Conservation (phyloP, 345 rosid genomes). For the Eucalyptus tenuipes region DNA sequence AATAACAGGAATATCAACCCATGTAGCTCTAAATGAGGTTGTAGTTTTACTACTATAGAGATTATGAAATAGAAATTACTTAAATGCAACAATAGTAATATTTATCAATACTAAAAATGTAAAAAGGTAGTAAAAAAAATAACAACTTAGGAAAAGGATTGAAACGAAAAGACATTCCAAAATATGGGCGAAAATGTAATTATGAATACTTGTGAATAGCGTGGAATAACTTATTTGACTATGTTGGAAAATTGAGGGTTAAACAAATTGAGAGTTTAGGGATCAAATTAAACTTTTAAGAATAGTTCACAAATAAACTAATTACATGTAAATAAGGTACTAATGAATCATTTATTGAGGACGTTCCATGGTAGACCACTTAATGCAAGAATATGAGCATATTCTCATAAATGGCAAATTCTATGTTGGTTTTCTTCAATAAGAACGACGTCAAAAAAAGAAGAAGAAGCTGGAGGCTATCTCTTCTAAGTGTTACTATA, state of each 20-base stretch:
- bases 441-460: not conserved
- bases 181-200: not conserved
- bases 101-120: not conserved
- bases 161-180: not conserved
- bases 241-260: not conserved
- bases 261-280: not conserved
- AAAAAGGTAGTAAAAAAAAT: not conserved
- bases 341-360: not conserved
- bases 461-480: not conserved
- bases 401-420: not conserved
- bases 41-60: not conserved
- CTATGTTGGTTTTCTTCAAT: not conserved
- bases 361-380: not conserved
- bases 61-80: not conserved
- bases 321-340: not conserved
- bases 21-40: not conserved
- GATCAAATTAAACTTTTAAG: not conserved
- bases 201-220: not conserved
- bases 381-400: not conserved
- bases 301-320: not conserved
- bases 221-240: not conserved
- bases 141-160: not conserved
- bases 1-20: not conserved
- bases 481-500: not conserved
- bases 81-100: not conserved